Evolutionary conservation across 164 flowering plant species (phyloP), one percentile per base, ranked within the genome.

Genomic region (Tinospora cordifolia): DNA sequence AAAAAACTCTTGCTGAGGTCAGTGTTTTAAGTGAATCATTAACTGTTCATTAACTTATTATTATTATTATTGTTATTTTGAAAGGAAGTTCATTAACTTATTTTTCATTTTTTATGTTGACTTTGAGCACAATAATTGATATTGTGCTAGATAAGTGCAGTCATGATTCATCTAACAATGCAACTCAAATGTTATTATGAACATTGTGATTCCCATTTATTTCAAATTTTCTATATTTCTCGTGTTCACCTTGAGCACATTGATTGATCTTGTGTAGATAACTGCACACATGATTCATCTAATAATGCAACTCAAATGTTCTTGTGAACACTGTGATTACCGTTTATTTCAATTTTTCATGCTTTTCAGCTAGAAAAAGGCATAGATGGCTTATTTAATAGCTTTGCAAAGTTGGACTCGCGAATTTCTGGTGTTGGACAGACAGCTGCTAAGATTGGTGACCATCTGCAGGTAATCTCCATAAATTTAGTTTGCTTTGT

Each of bases 381-480:
- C 64, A 97, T 94, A 46, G 99, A 94, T 82, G 97, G 99, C 63
- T 84, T 94, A 72, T 94, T 92, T 80, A 90, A 82, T 70, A 94
- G 98, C 83, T 94, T 94, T 83, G 94, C 98, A 40, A 88, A 98
- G 79, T 74, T 94, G 78, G 98, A 94, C 83, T 88, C 94, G n/a
- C 98, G 99, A 63, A 95, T 95, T 64, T 95, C 99, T 30, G 91
- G 98, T 84, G 99, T 95, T 78, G 99, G 99, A 64, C 99, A 95
- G 82, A 95, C 98, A 72, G 99, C 99, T 83, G 99, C 99, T 19
- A 92, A 95, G 79, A 95, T 92, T 58, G 98, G 97, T 75, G 98
- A 95, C 83, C 98, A 95, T 86, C 83, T 95, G 74, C 99, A 92
- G 96, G 99, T 95, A 82, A 72, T 41, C 19, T 51, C 21, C 24